Base-by-base conservation (phyloP, 2,329 filamentous ascomycete genomes). In the Ceratocystiopsis minuta region DNA sequence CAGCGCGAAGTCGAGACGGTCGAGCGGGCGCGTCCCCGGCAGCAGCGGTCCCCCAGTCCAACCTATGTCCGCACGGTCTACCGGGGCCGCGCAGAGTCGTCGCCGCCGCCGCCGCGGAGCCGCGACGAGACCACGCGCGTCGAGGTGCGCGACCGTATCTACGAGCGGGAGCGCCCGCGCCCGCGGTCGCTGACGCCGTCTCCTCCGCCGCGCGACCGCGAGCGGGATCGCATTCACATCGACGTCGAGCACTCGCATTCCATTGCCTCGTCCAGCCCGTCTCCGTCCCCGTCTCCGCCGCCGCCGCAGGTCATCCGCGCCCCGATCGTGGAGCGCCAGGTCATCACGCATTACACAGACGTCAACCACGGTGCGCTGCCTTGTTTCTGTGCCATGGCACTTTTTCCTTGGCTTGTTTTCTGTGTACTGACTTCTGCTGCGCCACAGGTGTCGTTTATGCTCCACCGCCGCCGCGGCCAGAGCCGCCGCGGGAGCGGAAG, bases 321-420 rank as follows among this genome's bases (percentile, higher is more conserved):
- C 16, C 85, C 85, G 32, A 80, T 79, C 1, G 84, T 93, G 51
- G 82, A 88, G 59, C 76, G 88, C 53, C 83, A 94, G 55, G 77
- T 93, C 45, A 87, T 92, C 49, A 92, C 84, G 0, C 83, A 90
- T 60, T 88, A 90, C 56, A 72, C 78, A 44, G 81, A 88, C 54
- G 80, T 92, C 51, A 82, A 93, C 54, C 84, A 93, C 60, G 86
- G 82, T 84, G 65, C 55, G 75, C 13, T 14, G 15, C 11, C 13
- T 16, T 28, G 5, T 13, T 38, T 33, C 15, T 34, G n/a, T n/a
- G n/a, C n/a, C n/a, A n/a, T n/a, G n/a, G n/a, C n/a, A n/a, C 16
- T 16, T 14, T 33, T 11, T 12, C 14, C 40, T n/a, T 9, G 4
- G 3, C 3, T 3, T n/a, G 16, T 15, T 43, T 20, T 32, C 35